Percentiles rank a stretch among this genome's conserved stretches.
Evolutionary conservation across 225 moss, liverwort and hornwort genomes (phyloP).

Genomic region (Neckera pumila): DNA sequence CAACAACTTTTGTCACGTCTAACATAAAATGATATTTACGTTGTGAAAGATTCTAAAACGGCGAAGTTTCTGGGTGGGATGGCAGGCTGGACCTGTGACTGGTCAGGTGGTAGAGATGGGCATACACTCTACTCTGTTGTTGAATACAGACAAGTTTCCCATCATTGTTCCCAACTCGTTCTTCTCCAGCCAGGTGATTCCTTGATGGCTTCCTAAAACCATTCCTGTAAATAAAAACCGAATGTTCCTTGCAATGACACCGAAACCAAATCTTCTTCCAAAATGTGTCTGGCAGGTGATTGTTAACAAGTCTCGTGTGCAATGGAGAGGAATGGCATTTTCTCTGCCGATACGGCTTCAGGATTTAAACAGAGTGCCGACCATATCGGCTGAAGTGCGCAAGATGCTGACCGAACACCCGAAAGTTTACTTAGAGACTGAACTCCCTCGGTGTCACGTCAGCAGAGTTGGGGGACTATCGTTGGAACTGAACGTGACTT

Average conservation of each 20-base stretch:
- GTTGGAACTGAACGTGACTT: conserved; percentile 51
- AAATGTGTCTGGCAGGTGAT: conserved; percentile 44
- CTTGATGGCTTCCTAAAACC: neutral
- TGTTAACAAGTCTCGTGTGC: conserved; percentile 80
- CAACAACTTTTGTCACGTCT: neutral
- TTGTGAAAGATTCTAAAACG: neutral
- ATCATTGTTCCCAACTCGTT: conserved; percentile 80
- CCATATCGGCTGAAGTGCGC: conserved; percentile 48
- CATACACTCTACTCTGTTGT: conserved; percentile 62
- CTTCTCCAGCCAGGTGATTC: conserved; percentile 69
- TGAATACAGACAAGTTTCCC: conserved; percentile 67
- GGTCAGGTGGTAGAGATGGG: conserved; percentile 91
- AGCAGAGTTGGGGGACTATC: conserved; percentile 43
- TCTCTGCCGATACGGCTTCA: conserved; percentile 61
- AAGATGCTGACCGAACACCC: conserved; percentile 66
- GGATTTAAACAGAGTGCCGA: conserved; percentile 60
- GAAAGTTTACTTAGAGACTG: conserved; percentile 62
- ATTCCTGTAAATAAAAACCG: neutral
- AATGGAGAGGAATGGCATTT: conserved; percentile 65
- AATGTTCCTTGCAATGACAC: neutral
- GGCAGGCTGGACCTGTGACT: conserved; percentile 61
- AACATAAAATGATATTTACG: neutral
- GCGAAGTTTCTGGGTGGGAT: neutral
- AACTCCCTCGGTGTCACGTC: conserved; percentile 62
- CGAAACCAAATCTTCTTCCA: neutral